Percentiles rank a stretch among this genome's conserved stretches.
Evolutionary conservation across 2,329 filamentous ascomycete species (phyloP).

Genomic region (Aspergillus vadensis): DNA sequence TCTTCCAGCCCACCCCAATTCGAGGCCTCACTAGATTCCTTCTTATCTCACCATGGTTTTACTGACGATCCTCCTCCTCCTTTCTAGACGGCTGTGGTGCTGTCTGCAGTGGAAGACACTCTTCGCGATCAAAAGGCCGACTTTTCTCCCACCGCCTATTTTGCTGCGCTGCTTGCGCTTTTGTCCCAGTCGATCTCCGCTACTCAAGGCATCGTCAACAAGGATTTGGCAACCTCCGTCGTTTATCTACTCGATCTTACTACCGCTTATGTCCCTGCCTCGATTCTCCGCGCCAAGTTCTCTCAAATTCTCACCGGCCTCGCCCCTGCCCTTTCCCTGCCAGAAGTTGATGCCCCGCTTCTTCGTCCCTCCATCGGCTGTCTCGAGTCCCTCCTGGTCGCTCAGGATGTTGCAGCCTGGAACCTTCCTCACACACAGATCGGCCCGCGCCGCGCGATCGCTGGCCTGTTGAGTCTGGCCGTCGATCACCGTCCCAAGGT

Average conservation of each 20-base stretch:
- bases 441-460: conserved; percentile 82
- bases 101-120: conserved; percentile 89
- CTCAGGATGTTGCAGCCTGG: conserved; percentile 87
- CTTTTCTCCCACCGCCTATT: conserved; percentile 85
- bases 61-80: conserved; percentile 16
- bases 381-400: conserved; percentile 84
- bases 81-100: conserved; percentile 64
- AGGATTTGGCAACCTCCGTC: conserved; percentile 79
- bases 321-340: conserved; percentile 76
- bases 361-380: conserved; percentile 87
- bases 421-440: conserved; percentile 79
- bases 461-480: conserved; percentile 79
- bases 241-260: conserved; percentile 95
- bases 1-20: conserved; percentile 10
- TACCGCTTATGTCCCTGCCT: conserved; percentile 78
- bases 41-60: not conserved
- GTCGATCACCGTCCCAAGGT: conserved; percentile 91
- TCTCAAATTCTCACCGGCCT: conserved; percentile 86
- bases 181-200: conserved; percentile 73
- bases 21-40: no score
- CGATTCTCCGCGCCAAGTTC: conserved; percentile 92
- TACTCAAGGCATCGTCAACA: conserved; percentile 68
- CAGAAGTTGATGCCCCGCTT: conserved; percentile 83
- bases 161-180: conserved; percentile 88
- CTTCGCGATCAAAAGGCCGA: conserved; percentile 84